These are phyloP conservation scores for Sclerotinia glacialis DNA, from an alignment of 2,329 filamentous ascomycete species.

Conservation along the genomic window DNA sequence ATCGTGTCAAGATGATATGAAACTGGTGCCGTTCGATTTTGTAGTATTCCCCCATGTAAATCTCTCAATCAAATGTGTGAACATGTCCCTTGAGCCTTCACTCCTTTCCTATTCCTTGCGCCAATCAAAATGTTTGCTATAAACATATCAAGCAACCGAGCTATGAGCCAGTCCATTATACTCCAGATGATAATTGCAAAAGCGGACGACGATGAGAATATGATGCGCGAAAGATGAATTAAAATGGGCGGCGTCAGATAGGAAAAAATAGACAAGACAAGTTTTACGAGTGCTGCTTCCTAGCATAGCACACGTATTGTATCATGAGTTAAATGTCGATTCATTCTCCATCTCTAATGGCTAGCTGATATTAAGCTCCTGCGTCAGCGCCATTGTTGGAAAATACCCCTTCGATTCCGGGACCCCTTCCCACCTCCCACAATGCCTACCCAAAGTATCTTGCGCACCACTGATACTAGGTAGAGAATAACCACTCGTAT, in stretches of 20 bases:
- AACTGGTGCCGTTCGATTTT: constrained; percentile 7
- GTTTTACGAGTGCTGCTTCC: neutral
- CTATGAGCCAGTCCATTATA: constrained; percentile 15
- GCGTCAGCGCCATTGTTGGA: constrained; percentile 34
- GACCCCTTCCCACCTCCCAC: constrained; percentile 39
- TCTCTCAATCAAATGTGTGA: constrained; percentile 6
- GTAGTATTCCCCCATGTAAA: constrained; percentile 12
- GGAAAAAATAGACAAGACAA: neutral
- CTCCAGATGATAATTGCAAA: constrained; percentile 8
- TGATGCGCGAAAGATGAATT: constrained; percentile 3
- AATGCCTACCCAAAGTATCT: constrained; percentile 32
- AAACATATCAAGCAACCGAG: constrained; percentile 3
- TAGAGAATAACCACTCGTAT: constrained; percentile 30
- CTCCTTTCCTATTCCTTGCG: constrained; percentile 9
- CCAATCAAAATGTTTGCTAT: constrained; percentile 2
- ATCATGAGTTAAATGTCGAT: neutral
- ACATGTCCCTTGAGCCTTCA: constrained; percentile 7
- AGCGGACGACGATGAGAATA: neutral
- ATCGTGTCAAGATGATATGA: neutral
- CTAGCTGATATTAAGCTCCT: constrained; percentile 37
- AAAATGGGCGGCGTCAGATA: neutral
- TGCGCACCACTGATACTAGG: constrained; percentile 32
- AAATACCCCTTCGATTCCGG: constrained; percentile 37
- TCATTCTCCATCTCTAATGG: neutral
- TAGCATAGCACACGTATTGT: neutral